These are phyloP conservation scores for Plasmodium billcollinsi DNA, from an alignment of 169 alveolate species.

Conservation along the genomic window DNA sequence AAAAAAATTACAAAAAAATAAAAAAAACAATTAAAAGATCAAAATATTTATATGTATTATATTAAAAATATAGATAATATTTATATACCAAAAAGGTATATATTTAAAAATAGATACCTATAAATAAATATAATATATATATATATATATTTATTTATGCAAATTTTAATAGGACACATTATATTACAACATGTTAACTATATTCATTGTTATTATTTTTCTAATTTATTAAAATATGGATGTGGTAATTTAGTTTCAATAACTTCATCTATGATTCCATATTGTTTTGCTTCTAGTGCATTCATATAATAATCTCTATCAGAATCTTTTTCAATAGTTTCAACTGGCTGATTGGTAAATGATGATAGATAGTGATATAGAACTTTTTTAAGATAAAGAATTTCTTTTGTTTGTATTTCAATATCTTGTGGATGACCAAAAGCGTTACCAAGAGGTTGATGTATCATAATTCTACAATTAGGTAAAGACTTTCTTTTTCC, in stretches of 20 bases:
- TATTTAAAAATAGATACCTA: neutral
- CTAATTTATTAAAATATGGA: constrained; percentile 33
- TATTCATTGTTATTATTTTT: neutral
- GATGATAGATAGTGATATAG: constrained; percentile 85
- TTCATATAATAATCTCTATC: constrained; percentile 90
- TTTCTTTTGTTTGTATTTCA: constrained; percentile 91
- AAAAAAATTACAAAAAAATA: too few relatives aligned
- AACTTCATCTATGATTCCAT: constrained; percentile 88
- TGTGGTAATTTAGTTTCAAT: constrained; percentile 73
- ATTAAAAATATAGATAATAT: too few relatives aligned
- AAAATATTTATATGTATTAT: too few relatives aligned
- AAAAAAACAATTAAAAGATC: too few relatives aligned
- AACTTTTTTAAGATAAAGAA: constrained; percentile 86
- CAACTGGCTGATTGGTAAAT: constrained; percentile 85
- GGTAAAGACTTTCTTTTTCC: constrained; percentile 90
- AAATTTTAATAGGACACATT: neutral
- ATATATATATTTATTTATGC: neutral
- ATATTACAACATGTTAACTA: neutral
- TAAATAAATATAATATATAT: neutral
- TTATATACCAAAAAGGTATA: neutral
- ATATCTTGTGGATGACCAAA: constrained; percentile 91
- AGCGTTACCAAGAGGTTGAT: constrained; percentile 91
- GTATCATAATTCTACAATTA: constrained; percentile 91
- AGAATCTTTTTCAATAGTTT: constrained; percentile 84
- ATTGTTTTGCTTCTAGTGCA: constrained; percentile 88